Evolutionary conservation across 2,329 filamentous ascomycete genomes (phyloP).

Genomic region (Ustilaginoidea virens): DNA sequence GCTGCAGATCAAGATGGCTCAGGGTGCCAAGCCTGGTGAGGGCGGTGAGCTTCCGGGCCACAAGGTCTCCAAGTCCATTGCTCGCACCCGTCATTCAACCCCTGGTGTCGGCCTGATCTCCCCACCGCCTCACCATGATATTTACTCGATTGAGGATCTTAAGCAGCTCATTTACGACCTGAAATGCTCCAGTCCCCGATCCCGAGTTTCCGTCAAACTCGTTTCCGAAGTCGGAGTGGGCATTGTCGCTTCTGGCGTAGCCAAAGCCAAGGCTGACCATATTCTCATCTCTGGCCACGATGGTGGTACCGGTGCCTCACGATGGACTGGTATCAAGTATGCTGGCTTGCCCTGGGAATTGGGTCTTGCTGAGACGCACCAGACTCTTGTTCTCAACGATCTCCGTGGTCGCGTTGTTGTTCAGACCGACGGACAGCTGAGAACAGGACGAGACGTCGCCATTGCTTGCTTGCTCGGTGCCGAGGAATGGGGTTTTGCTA

Average conservation of each 20-base stretch:
- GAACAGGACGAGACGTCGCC: slow-evolving; percentile 84
- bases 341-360: slow-evolving; percentile 93
- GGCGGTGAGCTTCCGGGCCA: slow-evolving; percentile 93
- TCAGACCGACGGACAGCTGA: slow-evolving; percentile 88
- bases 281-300: slow-evolving; percentile 95
- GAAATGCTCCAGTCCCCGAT: slow-evolving; percentile 87
- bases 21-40: slow-evolving; percentile 94
- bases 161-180: slow-evolving; percentile 97
- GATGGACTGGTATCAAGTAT: slow-evolving; percentile 98
- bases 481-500: slow-evolving; percentile 97
- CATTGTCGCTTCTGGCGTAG: slow-evolving; percentile 93
- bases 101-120: slow-evolving; percentile 93
- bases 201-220: slow-evolving; percentile 89
- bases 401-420: slow-evolving; percentile 90
- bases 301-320: slow-evolving; percentile 87
- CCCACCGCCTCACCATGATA: slow-evolving; percentile 91
- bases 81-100: slow-evolving; percentile 86
- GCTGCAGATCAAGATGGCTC: slow-evolving; percentile 98
- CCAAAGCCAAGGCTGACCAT: slow-evolving; percentile 93
- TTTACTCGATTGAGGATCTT: slow-evolving; percentile 95
- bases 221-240: slow-evolving; percentile 95
- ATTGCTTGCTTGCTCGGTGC: slow-evolving; percentile 90
- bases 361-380: slow-evolving; percentile 91
- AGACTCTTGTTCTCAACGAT: slow-evolving; percentile 90
- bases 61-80: slow-evolving; percentile 91